These are phyloP conservation scores for Phellopilus nigrolimitatus DNA, from an alignment of 1,284 basidiomycete genomes.

Conservation along the genomic window DNA sequence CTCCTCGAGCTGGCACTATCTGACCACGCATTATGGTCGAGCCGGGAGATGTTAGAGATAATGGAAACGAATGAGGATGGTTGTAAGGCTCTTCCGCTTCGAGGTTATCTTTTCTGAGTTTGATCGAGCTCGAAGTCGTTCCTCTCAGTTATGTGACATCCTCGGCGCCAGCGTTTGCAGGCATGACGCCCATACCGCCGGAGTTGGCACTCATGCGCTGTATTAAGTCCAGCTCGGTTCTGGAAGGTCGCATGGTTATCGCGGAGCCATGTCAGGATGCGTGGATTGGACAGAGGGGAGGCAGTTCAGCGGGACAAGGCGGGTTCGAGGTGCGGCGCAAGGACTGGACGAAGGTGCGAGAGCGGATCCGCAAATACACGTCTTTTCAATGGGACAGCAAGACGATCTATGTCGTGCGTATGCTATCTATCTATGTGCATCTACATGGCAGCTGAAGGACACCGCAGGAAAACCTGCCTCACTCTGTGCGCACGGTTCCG, in stretches of 20 bases:
- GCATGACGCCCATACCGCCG: slow-evolving; percentile 27
- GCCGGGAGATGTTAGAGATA: slow-evolving; percentile 46
- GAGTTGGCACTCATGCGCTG: slow-evolving; percentile 52
- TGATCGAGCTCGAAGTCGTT: slow-evolving; percentile 42
- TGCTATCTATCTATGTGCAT: neutral
- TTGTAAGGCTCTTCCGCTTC: slow-evolving; percentile 39
- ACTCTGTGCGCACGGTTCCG: slow-evolving; percentile 41
- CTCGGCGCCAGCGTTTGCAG: slow-evolving; percentile 3
- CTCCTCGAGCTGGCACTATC: slow-evolving; percentile 58
- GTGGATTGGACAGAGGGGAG: slow-evolving; percentile 33
- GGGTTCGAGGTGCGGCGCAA: slow-evolving; percentile 58
- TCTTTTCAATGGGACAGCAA: slow-evolving; percentile 53
- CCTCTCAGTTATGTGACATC: slow-evolving; percentile 40
- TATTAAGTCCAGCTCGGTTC: slow-evolving; percentile 33
- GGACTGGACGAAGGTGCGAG: slow-evolving; percentile 34
- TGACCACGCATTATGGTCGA: slow-evolving; percentile 56
- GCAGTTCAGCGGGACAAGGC: slow-evolving; percentile 27
- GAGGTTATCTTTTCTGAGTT: slow-evolving; percentile 17
- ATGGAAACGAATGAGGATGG: slow-evolving; percentile 42
- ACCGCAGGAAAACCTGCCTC: slow-evolving; percentile 65
- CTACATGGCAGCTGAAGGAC: neutral
- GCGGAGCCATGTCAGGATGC: slow-evolving; percentile 35
- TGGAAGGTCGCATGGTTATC: slow-evolving; percentile 62
- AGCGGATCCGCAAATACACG: slow-evolving; percentile 31
- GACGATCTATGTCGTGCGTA: slow-evolving; percentile 62